A percentile compares a stretch with the other conserved stretches of the same genome.
Conservation (phyloP, 305 asterid species). For the Petunia hybrid region DNA sequence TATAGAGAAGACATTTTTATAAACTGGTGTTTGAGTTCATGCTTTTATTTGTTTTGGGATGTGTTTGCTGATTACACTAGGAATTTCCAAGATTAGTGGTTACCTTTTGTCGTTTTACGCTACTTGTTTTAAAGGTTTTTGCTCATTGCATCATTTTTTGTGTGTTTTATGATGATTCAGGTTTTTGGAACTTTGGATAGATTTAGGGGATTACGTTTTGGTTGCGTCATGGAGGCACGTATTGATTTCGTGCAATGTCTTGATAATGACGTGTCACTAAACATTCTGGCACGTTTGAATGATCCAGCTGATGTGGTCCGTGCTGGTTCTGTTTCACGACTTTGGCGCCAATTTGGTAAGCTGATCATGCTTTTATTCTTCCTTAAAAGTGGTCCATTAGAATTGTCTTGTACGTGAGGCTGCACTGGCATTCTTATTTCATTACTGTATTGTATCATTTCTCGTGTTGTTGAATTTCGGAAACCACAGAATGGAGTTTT, state of each 20-base stretch:
- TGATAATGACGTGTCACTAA: constrained; percentile 53
- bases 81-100: not conserved
- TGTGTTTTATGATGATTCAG: not conserved
- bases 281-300: constrained; percentile 59
- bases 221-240: constrained; percentile 41
- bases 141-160: not conserved
- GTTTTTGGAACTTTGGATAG: constrained; percentile 7
- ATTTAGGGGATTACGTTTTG: not conserved
- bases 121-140: not conserved
- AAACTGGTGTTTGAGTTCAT: not conserved
- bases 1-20: not conserved
- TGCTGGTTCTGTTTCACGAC: constrained; percentile 59
- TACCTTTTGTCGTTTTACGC: not conserved
- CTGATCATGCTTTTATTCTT: constrained; percentile 4
- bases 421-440: not conserved
- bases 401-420: not conserved
- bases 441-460: not conserved
- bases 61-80: not conserved
- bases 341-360: constrained; percentile 76
- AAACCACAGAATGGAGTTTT: not conserved
- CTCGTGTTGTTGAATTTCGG: not conserved
- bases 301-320: constrained; percentile 79
- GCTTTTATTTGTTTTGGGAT: not conserved
- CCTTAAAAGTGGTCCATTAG: not conserved
- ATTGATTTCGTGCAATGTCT: constrained; percentile 62